phyloP scores from a whole-genome alignment of 2,329 filamentous ascomycete species.

The Cyphellophora europaea region DNA sequence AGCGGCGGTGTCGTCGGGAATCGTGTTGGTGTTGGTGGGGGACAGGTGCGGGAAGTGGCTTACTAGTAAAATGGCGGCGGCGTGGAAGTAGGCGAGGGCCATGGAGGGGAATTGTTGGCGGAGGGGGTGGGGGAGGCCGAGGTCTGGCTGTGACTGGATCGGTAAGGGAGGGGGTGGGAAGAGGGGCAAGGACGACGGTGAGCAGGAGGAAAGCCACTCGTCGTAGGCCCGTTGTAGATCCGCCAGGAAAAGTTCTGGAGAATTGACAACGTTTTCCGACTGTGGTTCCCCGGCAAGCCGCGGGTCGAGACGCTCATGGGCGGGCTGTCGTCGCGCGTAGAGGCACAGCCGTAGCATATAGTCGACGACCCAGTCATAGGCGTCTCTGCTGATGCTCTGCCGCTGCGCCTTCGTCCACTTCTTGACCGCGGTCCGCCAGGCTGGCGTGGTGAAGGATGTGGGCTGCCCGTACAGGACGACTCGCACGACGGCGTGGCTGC shows the following conservation, averaged over 20 bases:
- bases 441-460: background rate
- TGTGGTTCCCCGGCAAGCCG: too few species aligned
- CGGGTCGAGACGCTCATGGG: too few species aligned
- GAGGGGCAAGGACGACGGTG: background rate
- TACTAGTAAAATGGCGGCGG: background rate
- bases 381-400: background rate
- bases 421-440: background rate
- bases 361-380: background rate
- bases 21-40: too few species aligned
- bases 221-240: background rate
- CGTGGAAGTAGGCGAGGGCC: background rate
- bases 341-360: background rate
- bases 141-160: background rate
- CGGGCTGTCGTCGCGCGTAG: too few species aligned
- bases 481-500: background rate
- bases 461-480: background rate
- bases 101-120: background rate
- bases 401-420: background rate
- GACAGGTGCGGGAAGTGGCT: background rate
- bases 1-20: background rate
- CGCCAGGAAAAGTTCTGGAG: background rate
- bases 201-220: background rate
- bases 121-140: background rate
- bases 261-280: background rate
- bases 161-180: background rate